These are phyloP conservation scores for Nannizziopsis arthrosporioides DNA, from an alignment of 2,329 filamentous ascomycete genomes.

Conservation along the genomic window DNA sequence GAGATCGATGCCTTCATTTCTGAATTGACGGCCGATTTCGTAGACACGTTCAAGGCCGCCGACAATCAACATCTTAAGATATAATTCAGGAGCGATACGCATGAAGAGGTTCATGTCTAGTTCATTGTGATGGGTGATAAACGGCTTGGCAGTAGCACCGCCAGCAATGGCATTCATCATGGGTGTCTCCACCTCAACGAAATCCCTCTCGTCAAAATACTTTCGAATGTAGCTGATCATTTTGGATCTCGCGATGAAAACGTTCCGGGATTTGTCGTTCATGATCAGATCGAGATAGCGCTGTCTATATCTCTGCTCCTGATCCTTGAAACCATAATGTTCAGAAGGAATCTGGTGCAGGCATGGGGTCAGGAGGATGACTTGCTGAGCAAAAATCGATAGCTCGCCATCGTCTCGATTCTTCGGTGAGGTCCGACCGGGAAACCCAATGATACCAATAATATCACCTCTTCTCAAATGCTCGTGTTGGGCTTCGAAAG, in stretches of 20 bases:
- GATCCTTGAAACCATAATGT: slow-evolving; percentile 89
- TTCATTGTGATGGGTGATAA: slow-evolving; percentile 93
- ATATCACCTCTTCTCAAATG: slow-evolving; percentile 83
- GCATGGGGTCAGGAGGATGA: slow-evolving; percentile 79
- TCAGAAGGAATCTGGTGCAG: slow-evolving; percentile 75
- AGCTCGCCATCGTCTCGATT: slow-evolving; percentile 81
- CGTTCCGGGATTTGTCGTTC: slow-evolving; percentile 75
- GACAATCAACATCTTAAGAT: slow-evolving; percentile 91
- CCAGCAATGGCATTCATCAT: slow-evolving; percentile 96
- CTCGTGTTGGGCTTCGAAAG: slow-evolving; percentile 83
- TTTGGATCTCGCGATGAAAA: slow-evolving; percentile 74
- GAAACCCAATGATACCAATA: slow-evolving; percentile 74
- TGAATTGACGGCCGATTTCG: slow-evolving; percentile 89
- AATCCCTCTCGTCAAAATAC: slow-evolving; percentile 79
- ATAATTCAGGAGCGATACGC: slow-evolving; percentile 87
- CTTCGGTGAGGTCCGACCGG: slow-evolving; percentile 78
- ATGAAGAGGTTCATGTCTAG: slow-evolving; percentile 89
- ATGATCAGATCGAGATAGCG: slow-evolving; percentile 93
- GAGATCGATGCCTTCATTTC: slow-evolving; percentile 81
- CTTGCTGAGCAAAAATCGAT: slow-evolving; percentile 80
- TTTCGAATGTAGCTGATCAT: slow-evolving; percentile 79
- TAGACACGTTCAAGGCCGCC: slow-evolving; percentile 91
- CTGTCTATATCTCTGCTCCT: slow-evolving; percentile 85
- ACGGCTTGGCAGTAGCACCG: slow-evolving; percentile 89
- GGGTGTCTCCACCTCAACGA: slow-evolving; percentile 89